phyloP scores from a whole-genome alignment of 441 rosid species.

The Corymbia calophylla region DNA sequence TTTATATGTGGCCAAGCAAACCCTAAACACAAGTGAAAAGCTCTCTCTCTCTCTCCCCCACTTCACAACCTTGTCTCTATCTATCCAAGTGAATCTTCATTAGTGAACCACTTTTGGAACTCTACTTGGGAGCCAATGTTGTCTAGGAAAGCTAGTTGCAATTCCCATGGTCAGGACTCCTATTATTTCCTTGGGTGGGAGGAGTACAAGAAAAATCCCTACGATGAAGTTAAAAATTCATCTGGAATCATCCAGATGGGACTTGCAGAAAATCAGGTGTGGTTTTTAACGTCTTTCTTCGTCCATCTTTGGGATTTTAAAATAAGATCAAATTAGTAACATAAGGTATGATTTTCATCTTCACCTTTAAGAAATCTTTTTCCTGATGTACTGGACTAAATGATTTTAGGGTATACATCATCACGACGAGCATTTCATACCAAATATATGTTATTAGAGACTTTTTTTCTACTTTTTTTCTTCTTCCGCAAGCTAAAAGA shows the following conservation, averaged over 20 bases:
- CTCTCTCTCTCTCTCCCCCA: background rate
- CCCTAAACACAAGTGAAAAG: background rate
- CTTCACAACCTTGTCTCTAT: background rate
- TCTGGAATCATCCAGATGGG: conserved; percentile 90
- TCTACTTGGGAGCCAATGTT: conserved; percentile 27
- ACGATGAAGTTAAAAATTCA: conserved; percentile 42
- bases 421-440: background rate
- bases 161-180: conserved; percentile 70
- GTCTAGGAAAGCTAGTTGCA: conserved; percentile 48
- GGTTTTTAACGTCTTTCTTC: background rate
- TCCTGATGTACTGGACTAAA: background rate
- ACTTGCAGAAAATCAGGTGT: conserved; percentile 87
- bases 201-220: conserved; percentile 61
- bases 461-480: background rate
- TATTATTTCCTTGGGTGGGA: conserved; percentile 74
- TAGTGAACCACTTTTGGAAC: background rate
- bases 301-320: background rate
- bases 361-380: background rate
- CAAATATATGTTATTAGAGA: background rate
- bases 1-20: background rate
- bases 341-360: background rate
- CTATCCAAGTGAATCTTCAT: background rate
- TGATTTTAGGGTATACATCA: background rate
- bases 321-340: background rate
- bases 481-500: background rate